Base-by-base conservation (phyloP, 768 basidiomycete species). In the Cyathus striatus region DNA sequence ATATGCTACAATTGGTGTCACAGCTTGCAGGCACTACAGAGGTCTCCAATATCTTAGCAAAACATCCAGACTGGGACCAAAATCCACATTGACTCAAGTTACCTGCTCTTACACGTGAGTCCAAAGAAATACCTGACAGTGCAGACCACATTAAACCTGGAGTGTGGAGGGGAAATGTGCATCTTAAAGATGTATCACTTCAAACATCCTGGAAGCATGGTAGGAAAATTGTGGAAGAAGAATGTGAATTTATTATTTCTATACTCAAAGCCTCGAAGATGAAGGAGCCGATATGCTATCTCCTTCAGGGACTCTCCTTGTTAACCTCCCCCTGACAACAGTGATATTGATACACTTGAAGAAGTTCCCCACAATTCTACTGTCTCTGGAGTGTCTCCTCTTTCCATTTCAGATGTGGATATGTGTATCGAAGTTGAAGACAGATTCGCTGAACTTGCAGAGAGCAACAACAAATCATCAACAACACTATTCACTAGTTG, bases 51-150 rank as follows among this genome's bases (percentile, higher is more conserved):
- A 70, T 72, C n/a, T 58, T 70, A 5, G 62, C 56, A 0, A 44
- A 57, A 39, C 51, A 64, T 43, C 67, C 67, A 1, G 48, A 69
- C 2, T 72, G 70, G 68, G 69, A 70, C 41, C 50, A 56, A 1
- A 27, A 52, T 4, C 64, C 66, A 14, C 58, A 58, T 3, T 56
- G 61, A 0, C 56, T 72, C 3, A 57, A 59, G 40, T 48, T 69
- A 1, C 62, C 60, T 12, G 45, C 51, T 1, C 40, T 65, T 1
- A 45, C 56, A 14, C 50, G 53, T 10, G 53, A 57, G n/a, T 52
- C 45, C 3, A 43, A 52, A 5, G 48, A 58, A 25, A 33, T 65
- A 10, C 48, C 48, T 3, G 24, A 47, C 5, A 38, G 40, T 1
- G 51, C 52, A 9, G 67, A 70, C 48, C 67, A 70, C 36, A 53